Evolutionary conservation across 257 asterid genomes (phyloP), one percentile per base, ranked within the genome.

Genomic region (Jacaranda mimosifolia): DNA sequence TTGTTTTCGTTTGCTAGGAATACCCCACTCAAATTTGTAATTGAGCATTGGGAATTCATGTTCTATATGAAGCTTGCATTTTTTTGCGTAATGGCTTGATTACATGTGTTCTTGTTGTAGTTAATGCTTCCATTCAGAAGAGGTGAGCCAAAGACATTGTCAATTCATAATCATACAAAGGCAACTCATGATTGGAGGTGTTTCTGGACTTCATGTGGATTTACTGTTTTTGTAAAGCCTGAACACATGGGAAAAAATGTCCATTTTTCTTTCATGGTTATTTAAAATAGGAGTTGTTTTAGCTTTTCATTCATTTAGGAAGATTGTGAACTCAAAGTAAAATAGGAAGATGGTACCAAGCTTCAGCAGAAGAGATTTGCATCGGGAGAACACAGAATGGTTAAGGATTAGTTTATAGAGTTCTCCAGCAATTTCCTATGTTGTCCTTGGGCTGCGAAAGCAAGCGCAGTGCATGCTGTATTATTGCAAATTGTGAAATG

Each of bases 141-240:
- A 64, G 51, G 80, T 53, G 63, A 83, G 68, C 75, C 77, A 74
- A 72, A 79, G 83, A 77, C 39, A 32, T 51, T 40, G 48, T 65
- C 74, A 15, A 75, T 58, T 81, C 73, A 75, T 58, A 76, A 57
- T 64, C 74, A 72, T 75, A 72, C 77, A 3, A 55, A 68, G 76
- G 81, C 32, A 72, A 60, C 60, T 68, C 68, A 56, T 64, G 70
- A 68, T 64, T 63, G 77, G 76, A 83, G 68, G 58, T 68, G 80
- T 82, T 77, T 18, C 38, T 35, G 56, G 75, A 67, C 75, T 73
- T 59, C 84, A 53, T 70, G 77, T 76, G 80, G 78, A 51, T 70
- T 65, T 67, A 66, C 78, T 74, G 80, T 82, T 77, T 82, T 70
- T 81, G 87, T 81, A 65, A 85, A 81, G 81, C 84, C 82, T 57